These are phyloP conservation scores for Fusarium domesticum DNA, from an alignment of 2,329 filamentous ascomycete genomes.

Conservation along the genomic window DNA sequence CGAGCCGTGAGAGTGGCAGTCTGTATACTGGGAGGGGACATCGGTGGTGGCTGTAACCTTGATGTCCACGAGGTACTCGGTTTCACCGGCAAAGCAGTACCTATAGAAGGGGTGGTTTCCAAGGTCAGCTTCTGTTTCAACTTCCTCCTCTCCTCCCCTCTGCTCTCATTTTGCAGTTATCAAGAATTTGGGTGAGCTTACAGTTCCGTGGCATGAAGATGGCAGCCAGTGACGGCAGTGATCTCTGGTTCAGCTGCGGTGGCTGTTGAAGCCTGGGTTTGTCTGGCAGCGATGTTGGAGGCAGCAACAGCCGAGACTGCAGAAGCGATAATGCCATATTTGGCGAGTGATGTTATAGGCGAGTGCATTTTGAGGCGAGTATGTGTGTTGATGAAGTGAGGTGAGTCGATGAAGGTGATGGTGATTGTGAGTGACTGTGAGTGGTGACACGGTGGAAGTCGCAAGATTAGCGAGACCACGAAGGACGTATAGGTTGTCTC, in stretches of 20 bases:
- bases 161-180: background rate
- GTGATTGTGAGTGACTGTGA: no score
- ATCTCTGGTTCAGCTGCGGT: conserved; percentile 25
- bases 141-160: background rate
- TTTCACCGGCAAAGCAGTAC: conserved; percentile 43
- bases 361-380: conserved; percentile 13
- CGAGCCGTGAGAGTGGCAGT: conserved; percentile 59
- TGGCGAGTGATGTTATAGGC: conserved; percentile 15
- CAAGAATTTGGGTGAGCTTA: conserved; percentile 25
- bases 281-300: conserved; percentile 29
- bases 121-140: conserved; percentile 2
- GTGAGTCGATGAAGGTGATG: background rate
- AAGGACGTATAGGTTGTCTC: no score
- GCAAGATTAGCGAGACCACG: no score
- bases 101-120: conserved; percentile 26
- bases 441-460: no score
- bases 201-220: conserved; percentile 41
- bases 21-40: conserved; percentile 59
- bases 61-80: conserved; percentile 43
- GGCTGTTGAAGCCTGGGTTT: conserved; percentile 32
- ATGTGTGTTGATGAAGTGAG: no score
- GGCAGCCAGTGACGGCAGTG: conserved; percentile 41
- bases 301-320: conserved; percentile 12
- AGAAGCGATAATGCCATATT: conserved; percentile 17
- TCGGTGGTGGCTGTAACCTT: conserved; percentile 54